Base-by-base conservation (phyloP, 2,329 filamentous ascomycete genomes). In the Diplodia seriata region DNA sequence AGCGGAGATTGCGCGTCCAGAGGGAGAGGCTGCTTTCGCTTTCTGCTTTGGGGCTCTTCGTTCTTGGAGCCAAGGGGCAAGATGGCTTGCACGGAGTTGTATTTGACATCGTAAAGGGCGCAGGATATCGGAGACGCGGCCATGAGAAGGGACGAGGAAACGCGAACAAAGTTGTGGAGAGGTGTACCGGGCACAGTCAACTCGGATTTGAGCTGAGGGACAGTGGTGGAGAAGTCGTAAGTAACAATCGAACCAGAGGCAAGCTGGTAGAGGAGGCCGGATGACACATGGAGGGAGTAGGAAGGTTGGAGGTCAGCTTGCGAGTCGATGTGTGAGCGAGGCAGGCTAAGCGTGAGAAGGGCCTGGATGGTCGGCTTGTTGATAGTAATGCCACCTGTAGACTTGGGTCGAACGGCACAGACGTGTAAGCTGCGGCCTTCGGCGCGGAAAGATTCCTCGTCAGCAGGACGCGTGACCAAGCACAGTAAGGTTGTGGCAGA, bases 111-210 rank as follows among this genome's bases (percentile, higher is more conserved):
- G 75, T 90, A 91, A 15, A 80, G 69, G 18, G 73, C 75, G 50
- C 91, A 85, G 0, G 84, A 82, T 11, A 83, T 79, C 0, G 83
- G 73, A 0, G 88, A 88, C n/a, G 86, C 82, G 1, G 87, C 84
- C 54, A 94, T 82, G 1, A 92, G 77, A 4, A 90, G 87, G 8
- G 90, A 87, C 68, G 85, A 86, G 8, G 90, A 91, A 0, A 93
- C 80, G 7, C 89, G 85, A 7, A 90, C 75, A 73, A 92, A 91
- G 1, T 89, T 90, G 23, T 82, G 81, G 2, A 88, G 81, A 1
- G 80, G 83, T 5, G 84, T 78, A 50, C 85, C 79, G 6, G 82
- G 78, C 31, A 90, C 80, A 15, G 79, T 81, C 15, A 88, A 72
- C 49, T 78, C 75, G 1, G 79, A 87, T 67, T 84, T 83, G 31